Base-by-base conservation (phyloP, 768 basidiomycete species). In the Termitomyces sp. region DNA sequence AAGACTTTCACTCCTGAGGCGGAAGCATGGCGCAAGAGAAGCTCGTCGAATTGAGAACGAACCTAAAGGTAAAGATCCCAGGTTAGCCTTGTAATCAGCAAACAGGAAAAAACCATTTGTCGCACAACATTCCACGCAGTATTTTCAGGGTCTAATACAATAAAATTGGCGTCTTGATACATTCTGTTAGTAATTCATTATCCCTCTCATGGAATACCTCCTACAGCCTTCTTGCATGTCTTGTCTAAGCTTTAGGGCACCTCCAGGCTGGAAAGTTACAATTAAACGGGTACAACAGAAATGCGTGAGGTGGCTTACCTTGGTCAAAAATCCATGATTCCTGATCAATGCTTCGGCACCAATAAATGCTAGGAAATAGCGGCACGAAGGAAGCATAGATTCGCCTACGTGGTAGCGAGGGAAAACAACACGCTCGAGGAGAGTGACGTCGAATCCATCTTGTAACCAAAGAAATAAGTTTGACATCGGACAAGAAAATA, bases 51-150 rank as follows among this genome's bases (percentile, higher is more conserved):
- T 60, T 85, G 80, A 3, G 84, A 75, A 41, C 85, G 81, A 32
- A 77, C 72, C 83, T 84, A n/a, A 9, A 16, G 4, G 8, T 46
- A 27, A 24, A 12, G 5, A 22, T 22, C 13, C 4, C 13, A 55
- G 24, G 10, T 34, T 13, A 7, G 20, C 1, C 6, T 18, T 34
- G 7, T 26, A 8, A 13, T 32, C 31, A 44, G 12, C 22, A 14
- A n/a, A 3, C 26, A 5, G 42, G 5, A 13, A n/a, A n/a, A n/a
- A n/a, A n/a, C n/a, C 20, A 1, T 24, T 6, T 29, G 29, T 29
- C 81, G 57, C 57, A 82, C 82, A 56, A 87, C 83, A 63, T 87
- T 86, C 84, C 84, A 87, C 0, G 86, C 71, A 49, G 68, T 69
- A 56, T 84, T 83, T 0, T 68, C 62, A 7, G 74, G 74, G 53